Evolutionary conservation across 495 filamentous ascomycete species (phyloP).

Genomic region (Astrocystis sublimbata): DNA sequence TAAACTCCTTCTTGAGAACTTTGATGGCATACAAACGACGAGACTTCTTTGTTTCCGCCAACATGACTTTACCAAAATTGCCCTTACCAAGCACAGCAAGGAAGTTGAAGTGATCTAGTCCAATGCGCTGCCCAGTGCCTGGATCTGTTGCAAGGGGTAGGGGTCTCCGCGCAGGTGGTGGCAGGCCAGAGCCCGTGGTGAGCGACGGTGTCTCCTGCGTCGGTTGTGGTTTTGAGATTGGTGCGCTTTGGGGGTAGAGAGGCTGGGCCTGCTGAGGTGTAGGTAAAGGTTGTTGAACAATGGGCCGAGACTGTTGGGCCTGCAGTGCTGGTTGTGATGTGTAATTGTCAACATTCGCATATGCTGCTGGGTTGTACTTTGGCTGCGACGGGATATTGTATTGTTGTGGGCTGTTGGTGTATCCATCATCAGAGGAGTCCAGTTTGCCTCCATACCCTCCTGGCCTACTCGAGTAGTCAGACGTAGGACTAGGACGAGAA

Average conservation of each 20-base stretch:
- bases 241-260: slow-evolving; percentile 24
- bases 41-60: slow-evolving; percentile 91
- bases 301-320: slow-evolving; percentile 34
- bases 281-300: slow-evolving; percentile 36
- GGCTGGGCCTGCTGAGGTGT: slow-evolving; percentile 38
- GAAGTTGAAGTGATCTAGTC: slow-evolving; percentile 99
- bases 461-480: slow-evolving; percentile 39
- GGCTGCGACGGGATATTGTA: slow-evolving; percentile 54
- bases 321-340: slow-evolving; percentile 43
- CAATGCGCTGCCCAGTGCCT: slow-evolving; percentile 76
- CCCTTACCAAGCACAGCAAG: slow-evolving; percentile 97
- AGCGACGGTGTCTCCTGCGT: slow-evolving; percentile 38
- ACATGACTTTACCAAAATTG: slow-evolving; percentile 99
- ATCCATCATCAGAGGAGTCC: slow-evolving; percentile 45
- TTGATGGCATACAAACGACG: slow-evolving; percentile 98
- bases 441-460: slow-evolving; percentile 41
- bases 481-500: slow-evolving; percentile 28
- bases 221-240: slow-evolving; percentile 42
- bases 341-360: slow-evolving; percentile 60
- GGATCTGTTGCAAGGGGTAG: slow-evolving; percentile 60
- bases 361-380: slow-evolving; percentile 72
- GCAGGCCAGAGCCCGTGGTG: slow-evolving; percentile 34
- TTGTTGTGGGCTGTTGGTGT: slow-evolving; percentile 43
- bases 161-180: slow-evolving; percentile 49
- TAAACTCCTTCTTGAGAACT: slow-evolving; percentile 99